Evolutionary conservation across 768 basidiomycete species (phyloP).

Genomic region (Cytidiella melzeri): DNA sequence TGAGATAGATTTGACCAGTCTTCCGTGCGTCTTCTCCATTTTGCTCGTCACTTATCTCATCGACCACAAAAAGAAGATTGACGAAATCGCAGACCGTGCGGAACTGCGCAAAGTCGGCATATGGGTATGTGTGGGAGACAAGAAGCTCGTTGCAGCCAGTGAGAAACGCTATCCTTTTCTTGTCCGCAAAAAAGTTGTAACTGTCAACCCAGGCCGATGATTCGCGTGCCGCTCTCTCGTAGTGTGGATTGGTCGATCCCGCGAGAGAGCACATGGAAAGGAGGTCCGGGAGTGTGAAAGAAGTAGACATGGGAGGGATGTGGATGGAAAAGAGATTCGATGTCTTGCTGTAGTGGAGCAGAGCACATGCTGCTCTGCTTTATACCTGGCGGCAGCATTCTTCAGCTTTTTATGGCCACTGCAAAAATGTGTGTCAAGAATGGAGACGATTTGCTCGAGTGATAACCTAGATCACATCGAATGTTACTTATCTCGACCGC

Average conservation of each 20-base stretch:
- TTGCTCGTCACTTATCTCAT: conserved; percentile 68
- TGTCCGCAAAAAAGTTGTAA: conserved; percentile 53
- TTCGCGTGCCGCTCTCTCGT: conserved; percentile 48
- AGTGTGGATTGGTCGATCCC: conserved; percentile 53
- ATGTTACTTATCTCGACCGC: too few species aligned
- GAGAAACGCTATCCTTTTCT: conserved; percentile 58
- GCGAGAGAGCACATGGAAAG: conserved; percentile 41
- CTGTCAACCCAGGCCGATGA: conserved; percentile 62
- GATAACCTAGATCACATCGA: too few species aligned
- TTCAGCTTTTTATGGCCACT: too few species aligned
- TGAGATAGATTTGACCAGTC: conserved; percentile 49
- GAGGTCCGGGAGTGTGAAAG: conserved; percentile 57
- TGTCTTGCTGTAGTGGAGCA: neutral
- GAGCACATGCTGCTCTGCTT: neutral
- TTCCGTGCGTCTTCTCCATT: conserved; percentile 48
- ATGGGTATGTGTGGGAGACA: conserved; percentile 58
- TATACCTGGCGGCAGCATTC: neutral
- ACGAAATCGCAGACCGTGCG: conserved; percentile 60
- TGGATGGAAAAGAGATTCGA: too few species aligned
- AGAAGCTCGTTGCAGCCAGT: conserved; percentile 60
- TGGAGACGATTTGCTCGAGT: too few species aligned
- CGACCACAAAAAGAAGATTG: conserved; percentile 49
- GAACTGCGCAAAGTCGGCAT: conserved; percentile 53
- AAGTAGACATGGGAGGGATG: conserved; percentile 9
- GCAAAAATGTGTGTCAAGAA: too few species aligned